Conservation (phyloP, 78 protist species). For the Protostelium mycophagum region DNA sequence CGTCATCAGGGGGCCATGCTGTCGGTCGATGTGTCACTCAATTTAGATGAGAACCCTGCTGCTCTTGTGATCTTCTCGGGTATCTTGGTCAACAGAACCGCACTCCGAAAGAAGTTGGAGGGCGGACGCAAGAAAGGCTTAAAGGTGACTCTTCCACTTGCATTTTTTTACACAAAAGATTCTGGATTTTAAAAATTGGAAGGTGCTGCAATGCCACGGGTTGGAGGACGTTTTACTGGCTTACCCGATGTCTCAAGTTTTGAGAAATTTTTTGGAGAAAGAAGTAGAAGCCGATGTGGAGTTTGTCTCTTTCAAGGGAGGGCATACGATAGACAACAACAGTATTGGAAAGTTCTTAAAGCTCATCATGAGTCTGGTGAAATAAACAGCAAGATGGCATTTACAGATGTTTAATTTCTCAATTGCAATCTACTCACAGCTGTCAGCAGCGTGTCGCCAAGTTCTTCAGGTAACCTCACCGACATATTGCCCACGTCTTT, state of each 20-base stretch:
- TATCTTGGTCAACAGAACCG: background rate
- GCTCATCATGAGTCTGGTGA: too few relatives aligned
- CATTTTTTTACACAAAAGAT: too few relatives aligned
- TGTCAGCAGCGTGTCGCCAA: too few relatives aligned
- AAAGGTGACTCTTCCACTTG: background rate
- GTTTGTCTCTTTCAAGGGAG: background rate
- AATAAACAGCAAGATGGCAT: too few relatives aligned
- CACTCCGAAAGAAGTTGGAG: background rate
- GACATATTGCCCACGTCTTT: too few relatives aligned
- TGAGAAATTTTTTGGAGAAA: background rate
- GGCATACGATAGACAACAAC: background rate
- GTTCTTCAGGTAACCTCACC: too few relatives aligned
- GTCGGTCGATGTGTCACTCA: background rate
- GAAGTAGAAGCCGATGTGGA: background rate
- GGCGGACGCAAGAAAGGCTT: background rate
- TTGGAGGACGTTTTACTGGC: background rate
- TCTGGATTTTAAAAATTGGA: too few relatives aligned
- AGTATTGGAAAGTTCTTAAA: background rate
- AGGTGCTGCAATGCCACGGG: background rate
- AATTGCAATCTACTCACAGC: too few relatives aligned
- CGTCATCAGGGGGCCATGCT: background rate
- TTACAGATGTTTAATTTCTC: too few relatives aligned
- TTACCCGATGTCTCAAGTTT: background rate
- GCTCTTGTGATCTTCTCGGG: background rate
- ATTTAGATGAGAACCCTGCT: background rate